Percentiles rank a stretch among this genome's conserved stretches.
Evolutionary conservation across 2,329 filamentous ascomycete species (phyloP).

Genomic region (Chaetomium sp.): DNA sequence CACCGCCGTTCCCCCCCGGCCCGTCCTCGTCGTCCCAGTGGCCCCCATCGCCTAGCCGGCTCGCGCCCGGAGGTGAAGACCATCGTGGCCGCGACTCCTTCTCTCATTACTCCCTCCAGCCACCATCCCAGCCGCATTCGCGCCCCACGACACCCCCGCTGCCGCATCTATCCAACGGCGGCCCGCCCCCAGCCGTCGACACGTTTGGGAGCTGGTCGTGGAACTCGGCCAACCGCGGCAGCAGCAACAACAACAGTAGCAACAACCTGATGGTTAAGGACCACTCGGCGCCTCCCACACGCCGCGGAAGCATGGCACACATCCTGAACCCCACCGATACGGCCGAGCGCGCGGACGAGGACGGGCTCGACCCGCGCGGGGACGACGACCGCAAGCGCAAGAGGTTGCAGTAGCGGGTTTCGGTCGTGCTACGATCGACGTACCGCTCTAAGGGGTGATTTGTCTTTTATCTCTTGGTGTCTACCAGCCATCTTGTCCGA

Average conservation of each 20-base stretch:
- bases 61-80: constrained; percentile 41
- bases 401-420: constrained; percentile 34
- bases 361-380: constrained; percentile 44
- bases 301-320: constrained; percentile 56
- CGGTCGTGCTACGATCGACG: no score
- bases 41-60: constrained; percentile 49
- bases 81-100: constrained; percentile 52
- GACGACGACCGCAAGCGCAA: constrained; percentile 59
- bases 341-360: constrained; percentile 49
- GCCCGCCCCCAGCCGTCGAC: constrained; percentile 30
- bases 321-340: constrained; percentile 56
- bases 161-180: constrained; percentile 42
- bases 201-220: constrained; percentile 52
- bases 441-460: no score
- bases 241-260: no score
- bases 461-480: no score
- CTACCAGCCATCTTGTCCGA: no score
- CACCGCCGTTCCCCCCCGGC: constrained; percentile 61
- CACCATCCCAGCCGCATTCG: constrained; percentile 43
- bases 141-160: constrained; percentile 49
- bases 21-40: constrained; percentile 47
- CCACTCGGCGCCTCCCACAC: constrained; percentile 49
- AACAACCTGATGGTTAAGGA: constrained; percentile 48
- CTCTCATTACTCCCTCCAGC: constrained; percentile 47
- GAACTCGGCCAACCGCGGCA: constrained; percentile 41